Evolutionary conservation across 345 rosid genomes (phyloP), one percentile per base, ranked within the genome.

Genomic region (Aegle marmelos): DNA sequence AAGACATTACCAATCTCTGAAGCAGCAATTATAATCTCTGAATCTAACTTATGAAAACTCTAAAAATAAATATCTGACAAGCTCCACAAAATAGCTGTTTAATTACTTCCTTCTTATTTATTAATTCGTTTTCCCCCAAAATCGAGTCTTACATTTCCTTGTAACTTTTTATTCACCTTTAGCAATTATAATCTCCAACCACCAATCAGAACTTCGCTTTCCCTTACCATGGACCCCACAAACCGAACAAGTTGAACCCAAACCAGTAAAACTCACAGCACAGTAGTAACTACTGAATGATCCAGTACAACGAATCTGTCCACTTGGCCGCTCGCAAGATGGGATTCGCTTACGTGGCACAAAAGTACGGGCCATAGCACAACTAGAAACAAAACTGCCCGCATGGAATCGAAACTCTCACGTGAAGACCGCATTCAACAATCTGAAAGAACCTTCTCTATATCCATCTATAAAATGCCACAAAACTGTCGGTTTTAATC

Each of bases 391-490:
- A 9, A 6, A 59, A 27, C 67, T 2, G 33, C 5, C 22, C 37
- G 36, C 74, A 77, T 33, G 31, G 39, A 21, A 77, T 39, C 36
- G 30, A 6, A 39, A 36, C 39, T 25, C 67, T 39, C 68, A 58
- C 22, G 56, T 11, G 60, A 77, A n/a, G 57, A 1, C 31, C 68
- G 60, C 63, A 31, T 62, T 82, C 80, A 61, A 70, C 59, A 78
- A 57, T 77, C 78, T 24, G 79, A 81, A 81, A 53, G 57, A 53
- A 81, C 72, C 78, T 79, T 70, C 84, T 53, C 59, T 65, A 24
- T 30, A 3, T 63, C 80, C 3, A 54, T 78, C 79, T 78, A 79
- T 75, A 79, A 75, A 53, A 79, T 54, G 50, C 61, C 66, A 54
- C 16, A 36, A 7, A 41, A 66, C 57, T 60, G 68, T 68, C 76